Evolutionary conservation across 371 early-diverging fungal species (phyloP), one percentile per base, ranked within the genome.

Genomic region (Mortierella sp.): DNA sequence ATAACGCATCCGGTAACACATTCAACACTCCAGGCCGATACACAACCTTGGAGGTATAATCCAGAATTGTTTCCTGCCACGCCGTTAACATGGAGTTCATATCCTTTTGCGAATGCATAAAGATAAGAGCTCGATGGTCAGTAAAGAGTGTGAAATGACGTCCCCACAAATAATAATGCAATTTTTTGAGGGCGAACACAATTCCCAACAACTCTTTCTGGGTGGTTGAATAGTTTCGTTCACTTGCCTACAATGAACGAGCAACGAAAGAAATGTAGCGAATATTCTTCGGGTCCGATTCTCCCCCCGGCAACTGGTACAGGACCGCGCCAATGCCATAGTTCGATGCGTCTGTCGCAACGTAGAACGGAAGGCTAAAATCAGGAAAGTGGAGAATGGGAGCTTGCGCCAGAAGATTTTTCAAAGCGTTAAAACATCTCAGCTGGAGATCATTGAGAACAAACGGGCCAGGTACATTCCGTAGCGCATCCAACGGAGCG

Each of bases 1-100:
- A 71, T 18, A 76, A n/a, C 0, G 70, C 64, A 59, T 76, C 71
- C 15, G 71, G 72, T 25, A 70, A 62, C 18, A 66, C 56, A 28
- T 76, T 69, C 19, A 70, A 11, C 18, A 71, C 23, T 21, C 71
- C 76, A 14, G 71, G 76, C 5, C 68, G 28, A 46, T 76, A 43
- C 0, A 64, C 18, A n/a, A 61, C 45, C 7, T 51, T 14, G 25
- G 66, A 70, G 37, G 62, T 60, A 50, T 47, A 76, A 7, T 45
- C 56, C 14, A 70, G 25, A 7, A 70, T 9, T 0, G 66, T 62
- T n/a, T 70, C 72, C n/a, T 57, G 55, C 71, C 76, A 76, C 26
- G 62, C 23, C 0, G 60, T 43, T 6, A 76, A 19, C 12, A 60
- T 64, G 2, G 29, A 44, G 1, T 60, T 56, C 4, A 71, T 23